Base-by-base conservation (phyloP, 2,329 filamentous ascomycete species). In the Paraconiothyrium brasiliense region DNA sequence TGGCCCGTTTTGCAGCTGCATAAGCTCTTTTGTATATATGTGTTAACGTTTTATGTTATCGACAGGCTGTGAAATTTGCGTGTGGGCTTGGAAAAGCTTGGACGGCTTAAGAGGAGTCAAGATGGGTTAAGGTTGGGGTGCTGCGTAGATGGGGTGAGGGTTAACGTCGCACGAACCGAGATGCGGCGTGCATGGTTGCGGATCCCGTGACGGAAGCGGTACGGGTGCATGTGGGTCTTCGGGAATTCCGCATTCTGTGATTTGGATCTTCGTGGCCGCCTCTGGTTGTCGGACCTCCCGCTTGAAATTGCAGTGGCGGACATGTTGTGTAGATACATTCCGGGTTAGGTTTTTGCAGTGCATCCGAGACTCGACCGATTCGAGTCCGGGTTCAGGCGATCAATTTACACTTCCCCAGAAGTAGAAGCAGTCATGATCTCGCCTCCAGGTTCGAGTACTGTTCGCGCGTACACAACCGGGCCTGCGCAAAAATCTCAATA, bases 321-420 rank as follows among this genome's bases (percentile, higher is more conserved):
- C 46, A 48, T 16, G 24, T 48, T 30, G 11, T 30, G 24, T 1
- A 7, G 9, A 11, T 22, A 32, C 3, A 8, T 16, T 24, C 46
- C 7, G 10, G 24, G 20, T 30, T n/a, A 32, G 24, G 32, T 9
- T 22, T 16, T 14, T 48, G 46, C 24, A 11, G 7, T 51, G 14
- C 48, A 51, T 37, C 10, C 48, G n/a, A 10, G 48, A 16, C 22
- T 9, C 16, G 16, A 14, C 37, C 20, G 32, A 34, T 44, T 44
- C 4, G 14, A 13, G 20, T 24, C 27, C 37, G 4, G 35, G 41
- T 4, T 27, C 5, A 16, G 20, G 37, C 3, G 20, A 6, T 5
- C 37, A 54, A 44, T 54, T 1, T 43, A 30, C 22, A 16, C 4
- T 30, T 54, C 22, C 51, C 51, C 37, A 54, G 51, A 44, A 27